Conservation (phyloP, 345 rosid genomes). For the Populus tremula region DNA sequence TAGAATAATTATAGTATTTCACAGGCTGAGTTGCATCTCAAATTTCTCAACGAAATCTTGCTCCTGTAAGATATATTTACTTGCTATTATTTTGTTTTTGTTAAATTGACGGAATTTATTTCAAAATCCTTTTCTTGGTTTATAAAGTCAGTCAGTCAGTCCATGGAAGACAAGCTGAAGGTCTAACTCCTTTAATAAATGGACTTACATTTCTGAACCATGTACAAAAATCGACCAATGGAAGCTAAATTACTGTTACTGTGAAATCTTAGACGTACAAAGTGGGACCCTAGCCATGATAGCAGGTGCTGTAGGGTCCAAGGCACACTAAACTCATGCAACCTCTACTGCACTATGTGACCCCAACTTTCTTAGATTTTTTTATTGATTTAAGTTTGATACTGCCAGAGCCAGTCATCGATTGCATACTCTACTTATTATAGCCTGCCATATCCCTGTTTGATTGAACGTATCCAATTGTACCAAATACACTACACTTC, state of each 20-base stretch:
- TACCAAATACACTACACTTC: constrained; percentile 22
- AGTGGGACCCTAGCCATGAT: not conserved
- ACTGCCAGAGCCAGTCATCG: constrained; percentile 27
- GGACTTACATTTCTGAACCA: not conserved
- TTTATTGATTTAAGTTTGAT: constrained; percentile 26
- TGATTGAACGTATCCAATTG: constrained; percentile 25
- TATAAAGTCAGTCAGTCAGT: not conserved
- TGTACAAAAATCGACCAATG: not conserved
- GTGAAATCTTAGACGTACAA: constrained; percentile 13
- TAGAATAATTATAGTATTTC: too few relatives aligned
- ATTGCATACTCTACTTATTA: constrained; percentile 34
- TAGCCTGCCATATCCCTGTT: constrained; percentile 3
- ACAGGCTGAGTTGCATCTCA: too few relatives aligned
- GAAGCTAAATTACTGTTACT: constrained; percentile 1
- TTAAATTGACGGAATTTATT: too few relatives aligned
- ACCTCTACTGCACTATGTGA: not conserved
- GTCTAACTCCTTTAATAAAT: constrained; percentile 11
- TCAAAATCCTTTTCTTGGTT: not conserved
- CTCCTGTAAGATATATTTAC: too few relatives aligned
- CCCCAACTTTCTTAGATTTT: not conserved
- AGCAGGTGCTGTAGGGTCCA: constrained; percentile 9
- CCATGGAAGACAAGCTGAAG: not conserved
- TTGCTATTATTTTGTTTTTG: too few relatives aligned
- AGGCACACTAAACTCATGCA: constrained; percentile 14
- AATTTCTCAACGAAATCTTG: too few relatives aligned